Evolutionary conservation across 805 yeast species (phyloP).

Genomic region (Wickerhamomyces sydowiorum): DNA sequence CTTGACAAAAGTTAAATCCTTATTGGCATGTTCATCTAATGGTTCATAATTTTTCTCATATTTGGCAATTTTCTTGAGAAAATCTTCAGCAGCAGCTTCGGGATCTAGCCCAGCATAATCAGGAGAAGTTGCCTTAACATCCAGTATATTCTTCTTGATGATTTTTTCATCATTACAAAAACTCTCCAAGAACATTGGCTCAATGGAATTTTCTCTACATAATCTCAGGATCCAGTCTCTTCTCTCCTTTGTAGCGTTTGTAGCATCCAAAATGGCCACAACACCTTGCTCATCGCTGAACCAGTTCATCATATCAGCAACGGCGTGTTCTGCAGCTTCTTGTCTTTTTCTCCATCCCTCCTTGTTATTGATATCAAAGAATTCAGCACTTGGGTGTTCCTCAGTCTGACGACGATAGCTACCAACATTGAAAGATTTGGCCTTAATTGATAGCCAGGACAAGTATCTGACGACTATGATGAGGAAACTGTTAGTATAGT

Average conservation of each 20-base stretch:
- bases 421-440: constrained; percentile 88
- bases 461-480: constrained; percentile 71
- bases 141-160: constrained; percentile 72
- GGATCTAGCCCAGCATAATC: constrained; percentile 69
- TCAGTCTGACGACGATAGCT: constrained; percentile 65
- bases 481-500: neutral
- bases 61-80: constrained; percentile 63
- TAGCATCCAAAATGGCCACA: constrained; percentile 92
- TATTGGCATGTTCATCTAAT: constrained; percentile 50
- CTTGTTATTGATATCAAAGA: constrained; percentile 63
- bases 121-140: constrained; percentile 83
- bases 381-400: constrained; percentile 66
- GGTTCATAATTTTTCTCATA: constrained; percentile 78
- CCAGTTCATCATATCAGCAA: constrained; percentile 82
- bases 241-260: constrained; percentile 75
- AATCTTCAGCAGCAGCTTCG: constrained; percentile 67
- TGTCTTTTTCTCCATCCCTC: constrained; percentile 59
- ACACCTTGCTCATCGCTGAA: constrained; percentile 72
- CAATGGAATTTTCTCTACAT: constrained; percentile 61
- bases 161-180: constrained; percentile 82
- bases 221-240: constrained; percentile 58
- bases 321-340: constrained; percentile 67
- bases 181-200: constrained; percentile 90
- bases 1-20: constrained; percentile 76
- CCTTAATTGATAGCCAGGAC: constrained; percentile 84